These are phyloP conservation scores for Trametes cubensis DNA, from an alignment of 768 basidiomycete genomes.

Conservation along the genomic window DNA sequence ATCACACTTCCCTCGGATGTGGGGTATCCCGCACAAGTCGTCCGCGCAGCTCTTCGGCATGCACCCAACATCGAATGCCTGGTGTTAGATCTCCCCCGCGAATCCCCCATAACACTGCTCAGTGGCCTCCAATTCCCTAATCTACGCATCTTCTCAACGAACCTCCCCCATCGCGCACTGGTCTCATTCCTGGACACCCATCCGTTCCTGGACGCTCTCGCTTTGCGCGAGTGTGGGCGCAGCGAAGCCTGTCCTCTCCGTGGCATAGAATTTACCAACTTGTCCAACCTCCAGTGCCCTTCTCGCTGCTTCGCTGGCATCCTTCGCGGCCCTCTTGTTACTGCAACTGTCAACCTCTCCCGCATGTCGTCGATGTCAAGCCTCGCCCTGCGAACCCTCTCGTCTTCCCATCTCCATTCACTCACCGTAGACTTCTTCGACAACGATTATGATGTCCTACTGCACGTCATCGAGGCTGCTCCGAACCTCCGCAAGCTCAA, in stretches of 20 bases:
- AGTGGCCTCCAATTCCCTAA: not conserved
- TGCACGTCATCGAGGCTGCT: not conserved
- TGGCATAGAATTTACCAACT: not conserved
- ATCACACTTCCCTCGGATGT: not conserved
- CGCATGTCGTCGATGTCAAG: not conserved
- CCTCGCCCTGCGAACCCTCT: not conserved
- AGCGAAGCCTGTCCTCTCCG: slow-evolving; percentile 4
- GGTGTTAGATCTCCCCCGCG: not conserved
- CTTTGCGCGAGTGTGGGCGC: not conserved
- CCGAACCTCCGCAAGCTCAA: slow-evolving; percentile 11
- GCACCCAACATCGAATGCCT: too few relatives aligned
- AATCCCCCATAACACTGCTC: not conserved
- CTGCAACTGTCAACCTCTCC: slow-evolving; percentile 5
- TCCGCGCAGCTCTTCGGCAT: not conserved
- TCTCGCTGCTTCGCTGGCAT: slow-evolving; percentile 3
- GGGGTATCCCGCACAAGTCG: not conserved
- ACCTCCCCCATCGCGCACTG: slow-evolving; percentile 4
- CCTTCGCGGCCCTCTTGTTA: not conserved
- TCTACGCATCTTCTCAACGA: not conserved
- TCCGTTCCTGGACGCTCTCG: not conserved
- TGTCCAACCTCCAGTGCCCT: slow-evolving; percentile 1
- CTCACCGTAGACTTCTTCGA: slow-evolving; percentile 11
- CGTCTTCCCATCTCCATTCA: not conserved
- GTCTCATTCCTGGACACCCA: not conserved
- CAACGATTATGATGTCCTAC: slow-evolving; percentile 4